A percentile compares a stretch with the other conserved stretches of the same genome.
Conservation (phyloP, 176 grass and related monocot genomes). For the Oryza nivara region DNA sequence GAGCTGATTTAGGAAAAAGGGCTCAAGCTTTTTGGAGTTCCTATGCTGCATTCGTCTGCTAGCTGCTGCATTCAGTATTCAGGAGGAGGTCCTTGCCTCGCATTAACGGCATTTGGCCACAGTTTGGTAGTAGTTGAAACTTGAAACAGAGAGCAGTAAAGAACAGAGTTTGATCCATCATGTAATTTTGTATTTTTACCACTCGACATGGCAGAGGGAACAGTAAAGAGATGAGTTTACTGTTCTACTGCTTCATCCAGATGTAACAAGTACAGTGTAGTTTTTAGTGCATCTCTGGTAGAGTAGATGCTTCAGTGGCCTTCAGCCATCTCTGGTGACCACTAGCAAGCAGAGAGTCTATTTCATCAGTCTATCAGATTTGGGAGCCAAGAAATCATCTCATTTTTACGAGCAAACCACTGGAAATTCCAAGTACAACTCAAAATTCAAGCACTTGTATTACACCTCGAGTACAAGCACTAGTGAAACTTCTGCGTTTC, state of each 20-base stretch:
- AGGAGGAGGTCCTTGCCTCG: slow-evolving; percentile 4
- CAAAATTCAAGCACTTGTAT: slow-evolving; percentile 25
- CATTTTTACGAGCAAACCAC: slow-evolving; percentile 2
- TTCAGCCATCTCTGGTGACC: background rate
- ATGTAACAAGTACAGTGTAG: background rate
- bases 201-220: background rate
- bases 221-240: background rate
- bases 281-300: background rate
- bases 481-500: background rate
- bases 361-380: background rate
- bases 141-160: background rate
- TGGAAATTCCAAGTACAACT: background rate
- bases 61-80: background rate
- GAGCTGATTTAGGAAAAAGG: slow-evolving; percentile 28
- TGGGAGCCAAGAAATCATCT: background rate
- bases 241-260: background rate
- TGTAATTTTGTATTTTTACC: background rate
- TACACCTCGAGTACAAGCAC: background rate
- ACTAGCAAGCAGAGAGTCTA: background rate
- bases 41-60: slow-evolving; percentile 8
- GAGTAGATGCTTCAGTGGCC: background rate
- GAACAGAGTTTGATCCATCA: background rate
- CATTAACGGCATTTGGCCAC: background rate
- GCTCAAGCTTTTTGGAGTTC: slow-evolving; percentile 24
- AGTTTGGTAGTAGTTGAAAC: background rate